phyloP scores from a whole-genome alignment of 164 flowering plant genomes.

The Euptelea pleiosperma region DNA sequence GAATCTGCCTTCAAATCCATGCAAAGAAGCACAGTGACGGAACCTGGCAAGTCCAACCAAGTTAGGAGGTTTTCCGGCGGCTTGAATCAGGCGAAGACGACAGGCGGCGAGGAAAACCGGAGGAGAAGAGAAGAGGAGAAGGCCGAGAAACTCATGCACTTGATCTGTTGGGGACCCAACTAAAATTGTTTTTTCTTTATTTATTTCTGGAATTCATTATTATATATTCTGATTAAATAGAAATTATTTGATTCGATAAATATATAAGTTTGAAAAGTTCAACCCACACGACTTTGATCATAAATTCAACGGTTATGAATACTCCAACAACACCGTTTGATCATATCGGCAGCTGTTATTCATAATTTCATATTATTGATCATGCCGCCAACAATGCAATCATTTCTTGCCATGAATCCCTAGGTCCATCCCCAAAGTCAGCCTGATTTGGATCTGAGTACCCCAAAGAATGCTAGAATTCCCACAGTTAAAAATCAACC shows the following conservation, averaged over 20 bases:
- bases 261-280: too few species aligned
- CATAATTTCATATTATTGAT: not conserved
- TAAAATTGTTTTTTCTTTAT: not conserved
- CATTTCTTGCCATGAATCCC: too few species aligned
- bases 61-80: constrained; percentile 4
- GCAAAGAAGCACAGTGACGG: constrained; percentile 11
- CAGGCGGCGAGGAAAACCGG: not conserved
- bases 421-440: too few species aligned
- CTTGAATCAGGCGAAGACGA: not conserved
- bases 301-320: not conserved
- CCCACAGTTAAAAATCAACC: too few species aligned
- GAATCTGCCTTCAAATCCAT: constrained; percentile 9
- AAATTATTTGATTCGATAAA: too few species aligned
- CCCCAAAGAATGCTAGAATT: too few species aligned
- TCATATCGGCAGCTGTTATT: not conserved
- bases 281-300: too few species aligned
- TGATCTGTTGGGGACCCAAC: constrained; percentile 11
- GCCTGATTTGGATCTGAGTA: too few species aligned
- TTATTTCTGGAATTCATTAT: not conserved
- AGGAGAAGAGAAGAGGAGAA: constrained; percentile 12
- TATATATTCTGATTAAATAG: too few species aligned
- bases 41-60: constrained; percentile 13
- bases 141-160: constrained; percentile 7
- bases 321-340: not conserved
- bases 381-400: too few species aligned